phyloP scores from a whole-genome alignment of 2,329 filamentous ascomycete genomes.

The Xylaria sp. region DNA sequence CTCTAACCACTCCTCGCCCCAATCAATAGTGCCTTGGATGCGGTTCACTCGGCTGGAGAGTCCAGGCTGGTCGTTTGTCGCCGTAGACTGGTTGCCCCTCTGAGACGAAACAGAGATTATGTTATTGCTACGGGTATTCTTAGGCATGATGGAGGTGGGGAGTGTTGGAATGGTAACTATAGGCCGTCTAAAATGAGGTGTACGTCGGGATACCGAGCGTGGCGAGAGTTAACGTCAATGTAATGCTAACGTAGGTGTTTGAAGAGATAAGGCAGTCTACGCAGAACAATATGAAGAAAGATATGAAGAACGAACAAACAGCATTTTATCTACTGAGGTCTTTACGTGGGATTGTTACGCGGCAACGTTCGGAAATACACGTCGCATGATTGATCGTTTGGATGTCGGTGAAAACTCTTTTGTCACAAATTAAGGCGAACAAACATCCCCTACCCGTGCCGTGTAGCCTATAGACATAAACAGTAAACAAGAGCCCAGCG shows the following conservation, averaged over 20 bases:
- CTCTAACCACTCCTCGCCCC: slow-evolving; percentile 9
- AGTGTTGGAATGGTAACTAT: background rate
- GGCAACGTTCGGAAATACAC: background rate
- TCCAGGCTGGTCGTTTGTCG: background rate
- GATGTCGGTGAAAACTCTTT: background rate
- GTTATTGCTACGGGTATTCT: background rate
- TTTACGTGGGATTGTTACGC: background rate
- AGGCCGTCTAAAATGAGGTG: background rate
- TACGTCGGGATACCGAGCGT: background rate
- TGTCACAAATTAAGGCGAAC: background rate
- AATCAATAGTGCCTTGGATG: background rate
- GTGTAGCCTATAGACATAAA: too few relatives aligned
- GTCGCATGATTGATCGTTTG: background rate
- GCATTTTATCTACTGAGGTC: background rate
- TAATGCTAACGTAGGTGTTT: background rate
- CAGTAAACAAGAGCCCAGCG: background rate
- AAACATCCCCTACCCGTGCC: background rate
- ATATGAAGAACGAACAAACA: background rate
- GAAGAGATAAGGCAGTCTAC: background rate
- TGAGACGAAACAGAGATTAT: background rate
- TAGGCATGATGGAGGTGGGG: background rate
- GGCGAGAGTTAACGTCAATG: background rate
- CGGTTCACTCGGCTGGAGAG: background rate
- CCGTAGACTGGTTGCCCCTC: background rate
- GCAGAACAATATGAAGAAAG: background rate